These are phyloP conservation scores for Cryptococcus hybrid DNA, from an alignment of 1,284 basidiomycete genomes.

Conservation along the genomic window DNA sequence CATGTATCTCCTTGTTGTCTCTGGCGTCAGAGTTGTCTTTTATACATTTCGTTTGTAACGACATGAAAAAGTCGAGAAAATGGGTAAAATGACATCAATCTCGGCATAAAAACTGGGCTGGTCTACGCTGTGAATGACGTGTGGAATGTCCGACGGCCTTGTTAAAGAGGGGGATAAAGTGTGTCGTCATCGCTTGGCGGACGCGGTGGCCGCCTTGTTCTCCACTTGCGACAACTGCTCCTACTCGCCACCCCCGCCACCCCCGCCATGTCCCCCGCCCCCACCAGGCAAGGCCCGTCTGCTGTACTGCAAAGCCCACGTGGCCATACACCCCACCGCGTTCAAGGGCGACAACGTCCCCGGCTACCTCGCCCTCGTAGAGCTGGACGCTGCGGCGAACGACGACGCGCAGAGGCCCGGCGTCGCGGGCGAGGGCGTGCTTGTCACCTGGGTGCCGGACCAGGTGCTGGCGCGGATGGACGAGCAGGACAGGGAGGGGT, in stretches of 20 bases:
- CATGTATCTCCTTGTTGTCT: too few relatives aligned
- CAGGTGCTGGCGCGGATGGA: slow-evolving; percentile 44
- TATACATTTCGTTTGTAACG: too few relatives aligned
- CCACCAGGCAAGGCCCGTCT: slow-evolving; percentile 50
- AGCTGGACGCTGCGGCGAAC: slow-evolving; percentile 47
- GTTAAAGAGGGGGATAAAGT: neutral
- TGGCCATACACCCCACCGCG: slow-evolving; percentile 89
- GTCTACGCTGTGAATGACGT: too few relatives aligned
- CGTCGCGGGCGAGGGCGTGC: slow-evolving; percentile 8
- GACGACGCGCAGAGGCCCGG: neutral
- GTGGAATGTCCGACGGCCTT: too few relatives aligned
- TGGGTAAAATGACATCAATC: too few relatives aligned
- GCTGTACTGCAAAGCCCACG: slow-evolving; percentile 85
- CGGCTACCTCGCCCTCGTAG: slow-evolving; percentile 86
- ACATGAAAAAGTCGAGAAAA: too few relatives aligned
- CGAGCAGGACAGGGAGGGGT: slow-evolving; percentile 40
- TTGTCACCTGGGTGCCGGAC: slow-evolving; percentile 48
- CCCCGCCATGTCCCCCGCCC: neutral
- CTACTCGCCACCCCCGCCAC: neutral
- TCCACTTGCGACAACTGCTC: neutral
- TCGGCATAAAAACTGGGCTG: too few relatives aligned
- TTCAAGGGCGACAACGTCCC: slow-evolving; percentile 88
- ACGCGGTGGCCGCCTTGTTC: neutral
- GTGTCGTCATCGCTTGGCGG: neutral
- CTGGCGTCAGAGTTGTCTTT: too few relatives aligned